Percentiles rank a stretch among this genome's conserved stretches.
phyloP scores from a whole-genome alignment of 1,284 basidiomycete genomes.

The Coriolopsis trogii region DNA sequence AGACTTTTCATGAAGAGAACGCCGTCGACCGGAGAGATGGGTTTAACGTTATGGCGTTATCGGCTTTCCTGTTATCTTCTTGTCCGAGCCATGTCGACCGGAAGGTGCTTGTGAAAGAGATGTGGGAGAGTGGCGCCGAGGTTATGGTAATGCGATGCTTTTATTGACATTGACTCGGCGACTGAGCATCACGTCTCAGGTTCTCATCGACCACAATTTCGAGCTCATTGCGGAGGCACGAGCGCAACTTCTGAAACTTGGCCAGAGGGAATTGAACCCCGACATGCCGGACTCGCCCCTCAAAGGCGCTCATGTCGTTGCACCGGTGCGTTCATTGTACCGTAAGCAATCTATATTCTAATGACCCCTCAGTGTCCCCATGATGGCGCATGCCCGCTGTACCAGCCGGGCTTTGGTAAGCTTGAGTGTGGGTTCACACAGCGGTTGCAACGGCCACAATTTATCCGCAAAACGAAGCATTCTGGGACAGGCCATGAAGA shows the following conservation, averaged over 20 bases:
- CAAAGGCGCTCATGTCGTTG: conserved; percentile 77
- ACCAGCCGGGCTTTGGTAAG: conserved; percentile 50
- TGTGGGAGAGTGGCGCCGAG: conserved; percentile 90
- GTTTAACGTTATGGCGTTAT: conserved; percentile 71
- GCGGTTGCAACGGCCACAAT: conserved; percentile 83
- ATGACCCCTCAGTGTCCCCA: conserved; percentile 96
- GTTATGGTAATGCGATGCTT: conserved; percentile 58
- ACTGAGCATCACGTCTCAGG: conserved; percentile 41
- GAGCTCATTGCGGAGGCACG: conserved; percentile 84
- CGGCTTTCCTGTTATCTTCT: conserved; percentile 84
- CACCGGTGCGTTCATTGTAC: conserved; percentile 70
- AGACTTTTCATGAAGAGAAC: conserved; percentile 53
- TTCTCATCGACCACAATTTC: conserved; percentile 90
- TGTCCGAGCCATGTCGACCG: conserved; percentile 65
- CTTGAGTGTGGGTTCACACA: conserved; percentile 87
- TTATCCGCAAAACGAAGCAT: conserved; percentile 88
- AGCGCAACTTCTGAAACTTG: conserved; percentile 74
- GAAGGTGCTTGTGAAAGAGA: conserved; percentile 73
- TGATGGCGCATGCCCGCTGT: conserved; percentile 83
- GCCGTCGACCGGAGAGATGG: conserved; percentile 41
- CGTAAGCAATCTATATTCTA: not conserved
- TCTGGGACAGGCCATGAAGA: conserved; percentile 84
- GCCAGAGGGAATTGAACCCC: conserved; percentile 56
- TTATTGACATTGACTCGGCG: not conserved
- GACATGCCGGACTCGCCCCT: conserved; percentile 39